Conservation (phyloP, 2,329 filamentous ascomycete species). For the Botryotinia calthae region DNA sequence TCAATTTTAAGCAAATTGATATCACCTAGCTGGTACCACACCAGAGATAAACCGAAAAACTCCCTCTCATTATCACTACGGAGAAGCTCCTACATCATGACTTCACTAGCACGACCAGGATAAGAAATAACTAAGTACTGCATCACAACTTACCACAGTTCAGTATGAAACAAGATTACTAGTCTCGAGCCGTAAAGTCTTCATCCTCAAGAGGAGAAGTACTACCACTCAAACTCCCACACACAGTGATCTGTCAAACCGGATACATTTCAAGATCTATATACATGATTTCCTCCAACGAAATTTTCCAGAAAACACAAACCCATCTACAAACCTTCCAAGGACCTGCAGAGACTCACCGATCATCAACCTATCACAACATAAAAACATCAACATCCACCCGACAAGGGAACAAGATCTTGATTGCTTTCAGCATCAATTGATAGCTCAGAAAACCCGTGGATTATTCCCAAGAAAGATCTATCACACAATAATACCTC, state of each 20-base stretch:
- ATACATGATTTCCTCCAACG: no score
- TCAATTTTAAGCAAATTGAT: rapidly evolving
- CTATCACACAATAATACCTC: rapidly evolving
- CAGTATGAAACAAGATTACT: neutral
- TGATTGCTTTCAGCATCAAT: rapidly evolving
- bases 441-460: neutral
- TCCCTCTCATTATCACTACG: rapidly evolving
- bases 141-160: neutral
- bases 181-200: neutral
- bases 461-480: neutral
- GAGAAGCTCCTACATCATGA: neutral
- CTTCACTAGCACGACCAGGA: neutral
- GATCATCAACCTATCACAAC: neutral
- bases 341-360: neutral
- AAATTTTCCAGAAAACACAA: neutral
- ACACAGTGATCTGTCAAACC: neutral
- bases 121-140: neutral
- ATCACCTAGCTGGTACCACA: neutral
- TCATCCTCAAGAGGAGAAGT: neutral
- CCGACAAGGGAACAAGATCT: neutral
- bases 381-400: neutral
- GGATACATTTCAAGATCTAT: neutral
- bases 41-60: neutral
- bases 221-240: neutral
- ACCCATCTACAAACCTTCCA: neutral